Percentiles rank a stretch among this genome's conserved stretches.
Evolutionary conservation across 2,329 filamentous ascomycete species (phyloP).

Genomic region (Thielaviopsis punctulata): DNA sequence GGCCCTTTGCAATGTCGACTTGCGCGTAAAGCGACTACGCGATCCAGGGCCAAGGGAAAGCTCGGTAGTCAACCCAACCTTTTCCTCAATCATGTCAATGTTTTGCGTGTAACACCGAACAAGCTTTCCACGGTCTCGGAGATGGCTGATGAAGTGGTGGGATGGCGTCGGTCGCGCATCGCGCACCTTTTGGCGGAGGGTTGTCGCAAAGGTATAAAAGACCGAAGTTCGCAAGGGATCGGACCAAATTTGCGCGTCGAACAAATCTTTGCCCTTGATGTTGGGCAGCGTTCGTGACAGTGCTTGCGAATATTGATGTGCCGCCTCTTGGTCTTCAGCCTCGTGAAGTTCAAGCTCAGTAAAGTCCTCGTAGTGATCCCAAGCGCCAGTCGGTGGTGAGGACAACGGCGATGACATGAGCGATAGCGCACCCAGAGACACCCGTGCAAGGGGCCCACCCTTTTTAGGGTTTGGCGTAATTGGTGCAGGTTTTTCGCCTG

Average conservation of each 20-base stretch:
- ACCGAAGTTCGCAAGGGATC: conserved; percentile 51
- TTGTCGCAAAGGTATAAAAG: conserved; percentile 57
- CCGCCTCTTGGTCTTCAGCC: conserved; percentile 27
- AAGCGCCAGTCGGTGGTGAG: conserved; percentile 35
- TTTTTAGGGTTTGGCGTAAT: conserved; percentile 2
- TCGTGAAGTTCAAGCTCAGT: conserved; percentile 20
- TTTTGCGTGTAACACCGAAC: conserved; percentile 62
- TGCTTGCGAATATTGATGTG: conserved; percentile 21
- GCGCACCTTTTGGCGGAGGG: conserved; percentile 44
- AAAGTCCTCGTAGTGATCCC: conserved; percentile 31
- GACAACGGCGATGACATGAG: conserved; percentile 37
- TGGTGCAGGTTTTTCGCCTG: conserved; percentile 1
- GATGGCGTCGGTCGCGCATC: conserved; percentile 47
- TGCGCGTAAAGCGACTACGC: conserved; percentile 39
- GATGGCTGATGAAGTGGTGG: conserved; percentile 50
- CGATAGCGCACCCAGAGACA: conserved; percentile 5
- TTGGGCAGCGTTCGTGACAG: conserved; percentile 27
- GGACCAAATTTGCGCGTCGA: conserved; percentile 53
- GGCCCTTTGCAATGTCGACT: conserved; percentile 15
- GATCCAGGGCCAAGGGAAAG: conserved; percentile 44
- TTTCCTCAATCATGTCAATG: conserved; percentile 56
- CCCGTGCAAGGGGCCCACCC: conserved; percentile 4
- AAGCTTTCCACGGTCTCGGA: conserved; percentile 49
- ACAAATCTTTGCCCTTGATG: conserved; percentile 54
- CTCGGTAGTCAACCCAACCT: conserved; percentile 48